Evolutionary conservation across 1,139 yeast genomes (phyloP).

Genomic region (Blastobotrys arbuscula): DNA sequence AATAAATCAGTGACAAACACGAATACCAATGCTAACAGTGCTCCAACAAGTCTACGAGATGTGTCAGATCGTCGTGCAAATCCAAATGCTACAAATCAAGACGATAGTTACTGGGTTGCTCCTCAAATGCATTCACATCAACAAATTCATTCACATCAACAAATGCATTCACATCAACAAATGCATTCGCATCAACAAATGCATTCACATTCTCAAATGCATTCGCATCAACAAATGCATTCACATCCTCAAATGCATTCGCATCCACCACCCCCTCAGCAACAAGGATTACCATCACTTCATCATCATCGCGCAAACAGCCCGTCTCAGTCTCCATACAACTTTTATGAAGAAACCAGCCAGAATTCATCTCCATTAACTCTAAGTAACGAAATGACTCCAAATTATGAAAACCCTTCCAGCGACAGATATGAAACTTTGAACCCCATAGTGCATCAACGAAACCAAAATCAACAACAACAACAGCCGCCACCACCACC

Average conservation of each 20-base stretch:
- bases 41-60: too few relatives aligned
- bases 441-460: background rate
- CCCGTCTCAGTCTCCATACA: background rate
- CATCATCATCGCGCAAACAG: background rate
- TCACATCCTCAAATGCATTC: background rate
- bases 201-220: too few relatives aligned
- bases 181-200: too few relatives aligned
- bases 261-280: background rate
- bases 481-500: background rate
- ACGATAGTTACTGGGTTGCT: background rate
- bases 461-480: background rate
- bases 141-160: background rate
- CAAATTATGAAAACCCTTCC: background rate
- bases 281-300: background rate
- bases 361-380: background rate
- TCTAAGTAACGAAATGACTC: background rate
- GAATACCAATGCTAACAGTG: too few relatives aligned
- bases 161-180: too few relatives aligned
- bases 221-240: background rate
- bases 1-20: background rate
- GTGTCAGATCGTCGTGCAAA: background rate
- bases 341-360: background rate
- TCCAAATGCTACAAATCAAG: background rate
- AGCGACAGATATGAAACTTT: background rate
- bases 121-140: background rate